These are phyloP conservation scores for Cyclotella cryptica DNA, from an alignment of 108 stramenopile genomes.

Conservation along the genomic window DNA sequence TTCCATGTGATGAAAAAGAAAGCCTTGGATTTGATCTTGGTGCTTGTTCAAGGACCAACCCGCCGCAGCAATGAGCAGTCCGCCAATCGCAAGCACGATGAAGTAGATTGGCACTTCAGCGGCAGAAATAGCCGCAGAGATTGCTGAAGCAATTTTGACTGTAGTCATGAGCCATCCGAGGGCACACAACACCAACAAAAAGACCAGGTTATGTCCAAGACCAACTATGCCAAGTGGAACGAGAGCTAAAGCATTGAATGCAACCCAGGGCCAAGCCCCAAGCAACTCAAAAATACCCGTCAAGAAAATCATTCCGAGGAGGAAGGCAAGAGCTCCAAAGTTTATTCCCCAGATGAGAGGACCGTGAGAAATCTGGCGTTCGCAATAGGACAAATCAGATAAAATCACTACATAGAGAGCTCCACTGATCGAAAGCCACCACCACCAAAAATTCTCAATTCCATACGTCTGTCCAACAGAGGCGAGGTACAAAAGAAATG, in stretches of 20 bases:
- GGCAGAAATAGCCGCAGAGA: neutral
- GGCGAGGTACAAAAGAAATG: neutral
- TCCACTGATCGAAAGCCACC: constrained; percentile 27
- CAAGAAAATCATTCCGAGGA: constrained; percentile 35
- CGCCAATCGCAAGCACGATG: constrained; percentile 19
- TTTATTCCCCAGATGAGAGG: constrained; percentile 35
- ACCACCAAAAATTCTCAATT: constrained; percentile 1
- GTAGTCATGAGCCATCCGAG: constrained; percentile 30
- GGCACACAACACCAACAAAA: constrained; percentile 25
- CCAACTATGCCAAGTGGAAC: constrained; percentile 21
- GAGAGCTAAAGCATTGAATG: constrained; percentile 17
- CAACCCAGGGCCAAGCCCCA: constrained; percentile 20
- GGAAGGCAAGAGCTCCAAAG: constrained; percentile 15
- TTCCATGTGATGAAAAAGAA: neutral
- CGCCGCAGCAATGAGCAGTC: constrained; percentile 14
- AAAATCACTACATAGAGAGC: constrained; percentile 1
- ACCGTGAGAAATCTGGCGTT: constrained; percentile 13
- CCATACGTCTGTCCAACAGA: neutral
- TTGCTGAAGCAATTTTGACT: constrained; percentile 17
- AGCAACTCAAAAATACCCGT: constrained; percentile 4
- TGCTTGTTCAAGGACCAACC: constrained; percentile 23
- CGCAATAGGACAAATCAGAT: constrained; percentile 17
- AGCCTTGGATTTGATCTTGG: constrained; percentile 3
- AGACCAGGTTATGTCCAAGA: constrained; percentile 13
- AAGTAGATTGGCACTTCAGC: constrained; percentile 7